Evolutionary conservation across 148 eudicot genomes (phyloP).

Genomic region (Arbutus unedo): DNA sequence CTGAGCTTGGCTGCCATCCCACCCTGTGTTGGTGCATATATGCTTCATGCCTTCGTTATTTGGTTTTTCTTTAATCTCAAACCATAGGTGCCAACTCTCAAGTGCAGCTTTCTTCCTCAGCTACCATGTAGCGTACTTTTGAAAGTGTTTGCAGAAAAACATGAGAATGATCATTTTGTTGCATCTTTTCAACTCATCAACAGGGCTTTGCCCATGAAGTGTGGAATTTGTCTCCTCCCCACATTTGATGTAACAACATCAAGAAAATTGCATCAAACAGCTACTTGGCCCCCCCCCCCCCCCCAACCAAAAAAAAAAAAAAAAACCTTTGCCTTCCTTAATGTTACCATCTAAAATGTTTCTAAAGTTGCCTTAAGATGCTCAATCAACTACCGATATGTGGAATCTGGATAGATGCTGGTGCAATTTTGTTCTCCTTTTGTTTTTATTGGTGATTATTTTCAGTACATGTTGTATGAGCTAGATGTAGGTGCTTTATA

Average conservation of each 20-base stretch:
- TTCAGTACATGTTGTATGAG: background rate
- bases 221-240: background rate
- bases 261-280: too few species aligned
- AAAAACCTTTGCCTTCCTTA: background rate
- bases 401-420: background rate
- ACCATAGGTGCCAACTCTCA: constrained; percentile 2
- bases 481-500: constrained; percentile 9
- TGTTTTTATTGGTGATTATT: constrained; percentile 1
- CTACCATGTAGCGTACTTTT: background rate
- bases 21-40: background rate
- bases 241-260: background rate
- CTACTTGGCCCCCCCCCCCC: too few species aligned
- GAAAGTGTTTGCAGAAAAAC: background rate
- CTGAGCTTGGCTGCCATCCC: background rate
- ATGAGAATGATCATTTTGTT: background rate
- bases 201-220: background rate
- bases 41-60: constrained; percentile 4
- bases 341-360: background rate
- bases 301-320: too few species aligned
- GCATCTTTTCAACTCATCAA: background rate
- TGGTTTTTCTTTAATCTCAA: background rate
- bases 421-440: background rate
- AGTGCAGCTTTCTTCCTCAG: background rate
- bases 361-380: background rate
- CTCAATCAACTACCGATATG: background rate